Conservation (phyloP, 805 yeast genomes). For the Debaryomyces tyrocola region DNA sequence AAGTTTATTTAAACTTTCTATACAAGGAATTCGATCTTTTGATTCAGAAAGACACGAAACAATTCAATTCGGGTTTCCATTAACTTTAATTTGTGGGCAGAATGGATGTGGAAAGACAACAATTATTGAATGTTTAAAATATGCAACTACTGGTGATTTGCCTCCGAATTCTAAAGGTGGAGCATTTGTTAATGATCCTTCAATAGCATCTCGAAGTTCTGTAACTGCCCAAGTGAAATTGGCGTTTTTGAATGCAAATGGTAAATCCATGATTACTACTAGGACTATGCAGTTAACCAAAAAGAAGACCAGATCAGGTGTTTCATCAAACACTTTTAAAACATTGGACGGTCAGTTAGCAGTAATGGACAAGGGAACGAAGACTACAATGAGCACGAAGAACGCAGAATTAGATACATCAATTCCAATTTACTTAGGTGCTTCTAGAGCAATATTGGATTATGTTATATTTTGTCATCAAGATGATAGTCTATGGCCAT, state of each 20-base stretch:
- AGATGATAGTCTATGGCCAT: conserved; percentile 96
- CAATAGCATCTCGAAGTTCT: conserved; percentile 67
- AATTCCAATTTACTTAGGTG: conserved; percentile 83
- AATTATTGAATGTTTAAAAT: conserved; percentile 88
- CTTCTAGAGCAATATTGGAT: conserved; percentile 81
- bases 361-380: conserved; percentile 62
- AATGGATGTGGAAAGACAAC: conserved; percentile 98
- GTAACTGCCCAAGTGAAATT: conserved; percentile 89
- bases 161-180: conserved; percentile 98
- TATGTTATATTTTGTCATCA: conserved; percentile 97
- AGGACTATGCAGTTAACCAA: conserved; percentile 75
- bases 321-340: conserved; percentile 62
- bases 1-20: conserved; percentile 43
- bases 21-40: conserved; percentile 89
- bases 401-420: conserved; percentile 80
- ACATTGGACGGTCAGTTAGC: conserved; percentile 88
- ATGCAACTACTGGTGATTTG: conserved; percentile 91
- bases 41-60: conserved; percentile 83
- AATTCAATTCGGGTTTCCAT: conserved; percentile 84
- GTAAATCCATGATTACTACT: conserved; percentile 79
- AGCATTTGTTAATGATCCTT: conserved; percentile 93
- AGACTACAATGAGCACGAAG: conserved; percentile 75
- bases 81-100: conserved; percentile 91
- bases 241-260: conserved; percentile 74
- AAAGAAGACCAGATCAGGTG: conserved; percentile 47